A percentile compares a stretch with the other conserved stretches of the same genome.
Conservation (phyloP, 441 rosid genomes). For the Pelargonium myrrhifolium region DNA sequence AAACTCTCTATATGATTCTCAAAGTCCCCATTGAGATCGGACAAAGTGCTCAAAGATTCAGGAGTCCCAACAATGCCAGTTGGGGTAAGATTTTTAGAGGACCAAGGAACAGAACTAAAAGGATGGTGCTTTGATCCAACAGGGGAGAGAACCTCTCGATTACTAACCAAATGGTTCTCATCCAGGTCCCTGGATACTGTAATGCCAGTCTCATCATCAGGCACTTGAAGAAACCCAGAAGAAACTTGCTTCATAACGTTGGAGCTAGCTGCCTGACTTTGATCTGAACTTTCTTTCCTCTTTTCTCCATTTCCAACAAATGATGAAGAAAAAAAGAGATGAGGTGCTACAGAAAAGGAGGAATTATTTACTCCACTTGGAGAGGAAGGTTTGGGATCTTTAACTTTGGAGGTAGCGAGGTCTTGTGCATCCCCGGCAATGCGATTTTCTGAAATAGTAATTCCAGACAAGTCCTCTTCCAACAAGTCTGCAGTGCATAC, state of each 20-base stretch:
- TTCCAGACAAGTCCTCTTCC: slow-evolving; percentile 18
- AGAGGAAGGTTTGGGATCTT: slow-evolving; percentile 30
- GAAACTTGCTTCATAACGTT: slow-evolving; percentile 9
- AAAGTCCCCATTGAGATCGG: slow-evolving; percentile 21
- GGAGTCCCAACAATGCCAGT: slow-evolving; percentile 11
- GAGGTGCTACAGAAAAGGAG: slow-evolving; percentile 20
- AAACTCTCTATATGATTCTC: slow-evolving; percentile 36
- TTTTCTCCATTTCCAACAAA: slow-evolving; percentile 33
- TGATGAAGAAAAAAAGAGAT: slow-evolving; percentile 29
- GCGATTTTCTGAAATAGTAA: slow-evolving; percentile 39
- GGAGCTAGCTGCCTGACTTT: slow-evolving; percentile 18
- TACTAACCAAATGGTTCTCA: slow-evolving; percentile 22
- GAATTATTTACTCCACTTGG: slow-evolving; percentile 2
- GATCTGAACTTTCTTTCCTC: slow-evolving; percentile 32
- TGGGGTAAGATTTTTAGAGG: slow-evolving; percentile 36
- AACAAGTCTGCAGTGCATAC: neutral
- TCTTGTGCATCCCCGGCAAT: slow-evolving; percentile 53
- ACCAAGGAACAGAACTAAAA: slow-evolving; percentile 18
- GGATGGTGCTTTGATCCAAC: slow-evolving; percentile 8
- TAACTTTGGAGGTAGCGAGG: slow-evolving; percentile 45
- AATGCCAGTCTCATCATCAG: slow-evolving; percentile 22
- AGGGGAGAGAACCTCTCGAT: slow-evolving; percentile 31
- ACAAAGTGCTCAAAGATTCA: slow-evolving; percentile 13
- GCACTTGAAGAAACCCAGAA: slow-evolving; percentile 14
- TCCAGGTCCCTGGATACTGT: slow-evolving; percentile 19